Evolutionary conservation across 139 green algal genomes (phyloP), one percentile per base, ranked within the genome.

Genomic region (Tetradesmus obliquus): DNA sequence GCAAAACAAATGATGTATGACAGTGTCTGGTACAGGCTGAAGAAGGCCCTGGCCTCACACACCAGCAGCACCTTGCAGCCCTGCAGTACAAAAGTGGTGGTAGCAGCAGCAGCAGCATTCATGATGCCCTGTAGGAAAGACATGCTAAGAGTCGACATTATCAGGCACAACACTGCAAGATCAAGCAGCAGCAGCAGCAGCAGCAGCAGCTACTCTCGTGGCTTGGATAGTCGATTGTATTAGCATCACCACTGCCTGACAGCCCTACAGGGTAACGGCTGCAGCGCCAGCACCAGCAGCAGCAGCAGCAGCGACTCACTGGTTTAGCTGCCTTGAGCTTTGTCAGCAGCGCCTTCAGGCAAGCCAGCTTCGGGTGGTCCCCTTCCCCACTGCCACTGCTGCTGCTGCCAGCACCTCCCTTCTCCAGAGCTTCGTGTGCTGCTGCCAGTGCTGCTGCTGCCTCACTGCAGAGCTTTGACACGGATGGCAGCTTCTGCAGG

Each of bases 61-160:
- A 84, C 86, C 86, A 90, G 69, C 71, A 90, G 71, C 71, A 84
- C 19, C 54, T 90, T 90, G 71, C 17, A 84, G 20, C 71, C 86
- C 71, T 84, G 86, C 71, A 90, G 20, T 2, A 13, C 53, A 86
- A 19, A 9, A 8, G 32, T 45, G 32, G 32, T 45, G 32, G 32
- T 45, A 53, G 80, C 24, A 22, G 80, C n/a, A 82, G n/a, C 4
- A 82, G 3, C 76, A 82, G n/a, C 4, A 82, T 82, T 45, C 32
- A 45, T 45, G 32, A 45, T 45, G 32, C 32, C 32, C 32, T 45
- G 32, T 45, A 45, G 32, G 32, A 45, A 45, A 45, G 32, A 45
- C 62, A 72, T 12, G 12, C 10, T 12, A 12, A 45, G 32, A 45
- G 32, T 45, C 32, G 32, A 45, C 32, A 45, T 45, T 45, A 45